Base-by-base conservation (phyloP, 805 yeast genomes). In the Komagataella kurtzmanii region DNA sequence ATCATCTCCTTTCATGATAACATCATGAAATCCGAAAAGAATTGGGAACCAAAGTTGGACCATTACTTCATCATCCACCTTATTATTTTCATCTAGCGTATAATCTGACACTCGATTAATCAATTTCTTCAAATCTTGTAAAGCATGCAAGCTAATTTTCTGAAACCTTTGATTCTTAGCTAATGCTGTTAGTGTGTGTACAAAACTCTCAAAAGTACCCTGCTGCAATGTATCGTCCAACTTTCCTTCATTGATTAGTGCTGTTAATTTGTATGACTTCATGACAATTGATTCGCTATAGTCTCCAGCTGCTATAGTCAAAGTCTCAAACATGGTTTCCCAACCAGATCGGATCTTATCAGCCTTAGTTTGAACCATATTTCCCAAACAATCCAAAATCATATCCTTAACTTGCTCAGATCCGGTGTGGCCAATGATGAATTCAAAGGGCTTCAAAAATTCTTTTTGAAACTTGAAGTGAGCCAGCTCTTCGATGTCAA, bases 381-480 rank as follows among this genome's bases (percentile, higher is more conserved):
- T 91, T 56, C 82, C 80, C 58, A 91, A 76, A 67, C 97, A 90
- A 58, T 90, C 96, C 53, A 93, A 72, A 7, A 88, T 89, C 89
- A 91, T 81, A 52, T 86, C 93, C 61, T 85, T 86, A 24, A 89
- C 91, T 51, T 82, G 85, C 7, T 75, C 64, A 30, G 83, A 80
- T 12, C 74, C 73, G 55, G 87, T 85, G 62, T 88, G 79, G 51
- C 72, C 66, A 58, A 93, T 74, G 19, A 89, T 82, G 62, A 83
- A 83, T 57, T 85, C 88, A 66, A 90, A 93, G 1, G 99, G 99
- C 61, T 82, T 80, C 63, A 93, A 75, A 61, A 93, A 95, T 62
- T 91, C 97, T 59, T 85, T 84, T 65, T 93, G 99, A 70, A 93
- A 93, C 65, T 86, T 89, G 74, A 93, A 93, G 61, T 95, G 96